Evolutionary conservation across 2,329 filamentous ascomycete species (phyloP).

Genomic region (Fusarium sp.): DNA sequence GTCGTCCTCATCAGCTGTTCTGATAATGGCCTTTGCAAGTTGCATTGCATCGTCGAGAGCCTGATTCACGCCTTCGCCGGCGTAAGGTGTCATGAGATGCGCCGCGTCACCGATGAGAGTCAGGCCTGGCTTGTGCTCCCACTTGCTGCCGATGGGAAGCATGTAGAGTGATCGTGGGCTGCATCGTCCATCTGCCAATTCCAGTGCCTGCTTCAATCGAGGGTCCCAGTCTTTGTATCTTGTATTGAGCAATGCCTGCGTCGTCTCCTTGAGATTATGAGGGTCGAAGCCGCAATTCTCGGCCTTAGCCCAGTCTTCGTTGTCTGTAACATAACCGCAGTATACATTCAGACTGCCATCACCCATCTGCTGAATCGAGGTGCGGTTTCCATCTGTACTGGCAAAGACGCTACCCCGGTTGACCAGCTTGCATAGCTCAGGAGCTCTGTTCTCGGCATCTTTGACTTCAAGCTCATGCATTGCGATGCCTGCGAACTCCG

Average conservation of each 20-base stretch:
- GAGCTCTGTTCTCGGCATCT: conserved; percentile 57
- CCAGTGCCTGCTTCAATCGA: conserved; percentile 58
- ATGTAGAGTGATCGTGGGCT: conserved; percentile 63
- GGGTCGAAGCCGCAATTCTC: conserved; percentile 61
- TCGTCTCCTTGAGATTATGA: conserved; percentile 54
- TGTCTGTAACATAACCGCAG: conserved; percentile 55
- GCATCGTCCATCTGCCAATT: conserved; percentile 56
- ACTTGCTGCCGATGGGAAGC: conserved; percentile 64
- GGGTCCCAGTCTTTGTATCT: conserved; percentile 59
- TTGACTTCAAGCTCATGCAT: conserved; percentile 58
- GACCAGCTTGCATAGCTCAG: conserved; percentile 59
- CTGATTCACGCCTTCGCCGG: conserved; percentile 71
- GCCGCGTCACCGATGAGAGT: conserved; percentile 72
- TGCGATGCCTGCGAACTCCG: conserved; percentile 61
- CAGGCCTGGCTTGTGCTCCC: conserved; percentile 62
- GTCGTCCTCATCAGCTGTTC: conserved; percentile 41
- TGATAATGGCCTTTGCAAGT: conserved; percentile 60
- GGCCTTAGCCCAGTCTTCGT: conserved; percentile 54
- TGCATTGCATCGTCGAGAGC: conserved; percentile 67
- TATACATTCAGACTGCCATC: conserved; percentile 62
- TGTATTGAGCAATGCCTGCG: conserved; percentile 54
- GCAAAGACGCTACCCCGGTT: conserved; percentile 63
- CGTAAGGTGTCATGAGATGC: conserved; percentile 70
- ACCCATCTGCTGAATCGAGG: conserved; percentile 59
- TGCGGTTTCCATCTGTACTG: conserved; percentile 56